Evolutionary conservation across 176 grass and related monocot species (phyloP), one percentile per base, ranked within the genome.

Genomic region (Phoenix roebelenii): DNA sequence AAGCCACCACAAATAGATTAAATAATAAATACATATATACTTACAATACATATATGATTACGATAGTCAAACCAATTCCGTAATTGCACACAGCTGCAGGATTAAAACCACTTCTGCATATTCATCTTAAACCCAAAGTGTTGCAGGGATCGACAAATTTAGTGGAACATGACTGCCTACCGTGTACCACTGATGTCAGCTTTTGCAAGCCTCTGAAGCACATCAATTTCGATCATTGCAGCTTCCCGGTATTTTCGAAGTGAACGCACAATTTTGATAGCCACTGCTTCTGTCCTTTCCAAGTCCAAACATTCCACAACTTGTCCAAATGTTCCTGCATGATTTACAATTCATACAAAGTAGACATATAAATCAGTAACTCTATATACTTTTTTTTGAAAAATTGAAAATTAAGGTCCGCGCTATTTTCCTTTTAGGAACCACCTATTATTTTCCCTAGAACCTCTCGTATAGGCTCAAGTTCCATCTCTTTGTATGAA

Each of bases 21-120:
- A 67, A 6, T 30, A 30, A 30, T 30, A 74, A 60, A 81, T 74
- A 62, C 79, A 84, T 71, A 79, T 89, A 70, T 88, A 97, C 87
- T 97, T 87, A 97, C 92, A 77, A 97, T 97, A 88, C 92, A 97
- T 77, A 88, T 88, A 88, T 97, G 92, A 82, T 97, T 91, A 85
- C 83, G 87, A 85, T 91, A 97, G 87, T 91, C 92, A 88, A 91
- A 97, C 87, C 87, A 97, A 88, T 89, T 88, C 93, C 77, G 83
- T 53, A 97, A 91, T 88, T 91, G 92, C 87, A 97, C 92, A 97
- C 87, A 97, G 74, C 87, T 97, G 87, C 92, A 91, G 60, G 50
- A 65, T 86, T 83, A 85, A 58, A 95, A 86, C 72, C 80, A 91
- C 70, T 82, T 77, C 19, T 80, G 69, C 76, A 80, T 73, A 81